Evolutionary conservation across 2,329 filamentous ascomycete species (phyloP), one percentile per base, ranked within the genome.

Genomic region (Botryotinia globosa): DNA sequence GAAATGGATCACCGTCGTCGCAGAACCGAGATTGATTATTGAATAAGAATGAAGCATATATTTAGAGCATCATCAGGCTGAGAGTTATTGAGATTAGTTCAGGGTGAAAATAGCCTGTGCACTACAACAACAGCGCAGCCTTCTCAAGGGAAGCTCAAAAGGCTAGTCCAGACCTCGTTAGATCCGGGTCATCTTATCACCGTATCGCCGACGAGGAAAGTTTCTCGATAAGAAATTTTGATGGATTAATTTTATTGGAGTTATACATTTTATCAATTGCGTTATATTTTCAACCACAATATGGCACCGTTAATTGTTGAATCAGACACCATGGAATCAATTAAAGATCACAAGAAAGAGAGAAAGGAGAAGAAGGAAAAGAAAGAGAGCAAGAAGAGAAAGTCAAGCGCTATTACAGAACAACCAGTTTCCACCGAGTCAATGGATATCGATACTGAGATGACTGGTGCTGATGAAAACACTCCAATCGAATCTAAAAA

Each of bases 321-420:
- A 29, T 61, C 54, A 16, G 62, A 56, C 25, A 61, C 32, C 16
- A 72, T 68, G 63, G 65, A 58, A 1, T 56, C 65, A 32, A 44
- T 25, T 18, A 68, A 68, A 32, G 65, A 56, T 42, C 16, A 22
- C 6, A 56, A 67, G 37, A 67, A 67, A 37, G 65, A 72, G 42
- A 68, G 16, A 20, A 32, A 45, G 37, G 65, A 72, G 12, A 67
- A 65, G 39, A 72, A 72, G 54, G 56, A 48, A 29, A 32, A 56
- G 16, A 72, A 68, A 45, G 70, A 65, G 25, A 71, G 54, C 72
- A 77, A 76, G 67, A 77, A 77, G 61, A 75, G 75, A 69, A 77
- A 77, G 72, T 71, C 74, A 20, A 67, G 63, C n/a, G 72, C 58
- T 18, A 59, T 74, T 58, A 68, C 70, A 12, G 70, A 72, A 59